Percentiles rank a stretch among this genome's conserved stretches.
Conservation (phyloP, 768 basidiomycete species). For the Pleurotus tuoliensis region DNA sequence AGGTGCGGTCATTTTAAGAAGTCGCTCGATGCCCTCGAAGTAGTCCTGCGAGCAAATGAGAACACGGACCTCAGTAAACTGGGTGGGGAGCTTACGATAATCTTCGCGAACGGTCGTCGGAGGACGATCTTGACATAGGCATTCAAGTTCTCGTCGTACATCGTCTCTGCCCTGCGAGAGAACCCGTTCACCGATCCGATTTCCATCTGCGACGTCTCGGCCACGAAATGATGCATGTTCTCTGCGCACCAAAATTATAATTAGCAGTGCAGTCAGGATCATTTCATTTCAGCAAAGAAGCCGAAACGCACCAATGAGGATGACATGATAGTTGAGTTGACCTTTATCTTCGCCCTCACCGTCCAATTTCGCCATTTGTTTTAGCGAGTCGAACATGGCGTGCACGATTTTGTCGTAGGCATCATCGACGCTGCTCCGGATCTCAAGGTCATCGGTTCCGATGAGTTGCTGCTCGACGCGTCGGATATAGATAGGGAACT, state of each 20-base stretch:
- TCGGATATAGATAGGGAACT: conserved; percentile 85
- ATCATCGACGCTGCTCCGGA: conserved; percentile 70
- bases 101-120: conserved; percentile 78
- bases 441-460: conserved; percentile 71
- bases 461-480: conserved; percentile 83
- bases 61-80: not conserved
- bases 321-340: conserved; percentile 93
- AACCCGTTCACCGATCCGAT: conserved; percentile 60
- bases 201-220: conserved; percentile 73
- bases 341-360: conserved; percentile 95
- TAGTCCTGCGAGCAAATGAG: conserved; percentile 63
- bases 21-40: conserved; percentile 89
- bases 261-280: not conserved
- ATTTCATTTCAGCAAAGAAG: not conserved
- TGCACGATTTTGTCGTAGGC: conserved; percentile 89
- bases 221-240: conserved; percentile 94
- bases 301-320: conserved; percentile 75
- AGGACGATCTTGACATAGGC: conserved; percentile 88
- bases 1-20: conserved; percentile 75
- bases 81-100: conserved; percentile 58
- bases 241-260: conserved; percentile 41
- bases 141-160: conserved; percentile 86
- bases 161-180: conserved; percentile 66
- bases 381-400: conserved; percentile 88
- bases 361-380: conserved; percentile 95